Base-by-base conservation (phyloP, 345 rosid species). In the Abelmoschus esculentus region DNA sequence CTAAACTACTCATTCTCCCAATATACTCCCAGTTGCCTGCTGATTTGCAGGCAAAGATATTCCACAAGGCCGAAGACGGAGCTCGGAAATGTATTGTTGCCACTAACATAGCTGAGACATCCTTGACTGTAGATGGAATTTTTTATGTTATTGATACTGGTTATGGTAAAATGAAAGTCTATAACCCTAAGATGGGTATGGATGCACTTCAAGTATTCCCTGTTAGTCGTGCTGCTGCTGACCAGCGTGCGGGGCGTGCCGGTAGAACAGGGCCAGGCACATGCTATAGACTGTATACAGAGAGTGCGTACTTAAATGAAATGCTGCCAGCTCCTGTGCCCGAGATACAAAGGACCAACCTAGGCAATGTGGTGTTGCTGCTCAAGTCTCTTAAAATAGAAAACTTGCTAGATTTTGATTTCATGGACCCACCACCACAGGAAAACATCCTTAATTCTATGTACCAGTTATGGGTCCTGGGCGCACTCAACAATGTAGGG, bases 261-360 rank as follows among this genome's bases (percentile, higher is more conserved):
- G 99, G 99, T 64, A 87, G 99, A 83, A 95, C 99, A 58, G 99
- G 99, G 66, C 99, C 97, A 0, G 99, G 99, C 50, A 90, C 97
- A 17, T 95, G 99, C 77, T 95, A 95, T 69, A 84, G 99, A 75
- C 86, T 95, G 17, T 95, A 88, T 73, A 91, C 97, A 0, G 99
- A 95, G 72, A 95, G 82, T 70, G 99, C 99, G 0, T 95, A 89
- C 73, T 79, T 88, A 55, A 90, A 90, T 70, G 99, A 95, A 74
- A 79, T 91, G 97, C 80, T 95, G 73, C 73, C 86, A 0, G 92
- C 96, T 78, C 97, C 93, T 2, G 96, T 91, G 70, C 99, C 99
- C 1, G 98, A 95, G 90, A 95, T 95, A 74, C 99, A 91, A 80
- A 80, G 99, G 66, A 95, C 99, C 62, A 95, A 95, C 81, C 96